Evolutionary conservation across 345 rosid genomes (phyloP).

Genomic region (Chamaenerion angustifolium): DNA sequence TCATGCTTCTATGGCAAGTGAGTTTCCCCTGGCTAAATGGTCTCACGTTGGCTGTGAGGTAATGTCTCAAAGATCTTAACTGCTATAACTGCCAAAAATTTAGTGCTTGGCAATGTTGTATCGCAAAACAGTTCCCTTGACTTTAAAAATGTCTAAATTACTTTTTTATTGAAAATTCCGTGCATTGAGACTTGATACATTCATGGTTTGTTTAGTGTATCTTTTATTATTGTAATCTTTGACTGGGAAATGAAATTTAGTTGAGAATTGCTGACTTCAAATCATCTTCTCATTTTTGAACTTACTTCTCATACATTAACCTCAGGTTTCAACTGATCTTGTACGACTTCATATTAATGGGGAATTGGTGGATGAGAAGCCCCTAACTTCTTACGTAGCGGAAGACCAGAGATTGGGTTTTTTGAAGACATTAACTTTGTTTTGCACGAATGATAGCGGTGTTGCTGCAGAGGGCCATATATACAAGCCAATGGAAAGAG

Average conservation of each 20-base stretch:
- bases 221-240: too few relatives aligned
- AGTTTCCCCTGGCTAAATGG: conserved; percentile 52
- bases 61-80: neutral
- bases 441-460: conserved; percentile 28
- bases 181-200: too few relatives aligned
- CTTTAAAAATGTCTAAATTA: too few relatives aligned
- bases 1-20: conserved; percentile 23
- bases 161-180: too few relatives aligned
- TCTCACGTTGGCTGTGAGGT: conserved; percentile 73
- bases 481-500: conserved; percentile 33
- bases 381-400: conserved; percentile 21
- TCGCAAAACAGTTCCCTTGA: too few relatives aligned
- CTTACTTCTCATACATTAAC: conserved; percentile 1
- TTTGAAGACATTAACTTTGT: conserved; percentile 27
- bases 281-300: neutral
- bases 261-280: neutral
- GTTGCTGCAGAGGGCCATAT: conserved; percentile 46
- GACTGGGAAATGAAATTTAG: neutral
- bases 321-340: conserved; percentile 34
- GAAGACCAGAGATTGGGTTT: conserved; percentile 17
- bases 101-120: too few relatives aligned
- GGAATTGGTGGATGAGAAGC: conserved; percentile 40
- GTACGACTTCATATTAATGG: conserved; percentile 48
- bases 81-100: too few relatives aligned
- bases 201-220: too few relatives aligned